phyloP scores from a whole-genome alignment of 768 basidiomycete genomes.

The Rhodosporidiobolus sp. region DNA sequence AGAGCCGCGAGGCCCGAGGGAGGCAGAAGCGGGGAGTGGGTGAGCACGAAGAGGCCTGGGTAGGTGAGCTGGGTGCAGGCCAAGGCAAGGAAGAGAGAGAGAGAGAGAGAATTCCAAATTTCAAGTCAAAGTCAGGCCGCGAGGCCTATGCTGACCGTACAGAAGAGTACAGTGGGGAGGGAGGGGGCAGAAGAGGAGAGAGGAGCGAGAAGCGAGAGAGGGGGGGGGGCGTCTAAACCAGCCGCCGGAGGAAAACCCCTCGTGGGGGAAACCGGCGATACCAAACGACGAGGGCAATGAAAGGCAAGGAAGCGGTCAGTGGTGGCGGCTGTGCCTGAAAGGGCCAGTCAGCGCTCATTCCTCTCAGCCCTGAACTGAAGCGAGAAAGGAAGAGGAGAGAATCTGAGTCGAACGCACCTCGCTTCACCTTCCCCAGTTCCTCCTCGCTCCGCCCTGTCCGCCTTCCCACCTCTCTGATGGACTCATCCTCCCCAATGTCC shows the following conservation, averaged over 20 bases:
- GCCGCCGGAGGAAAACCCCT: too few species aligned
- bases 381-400: not conserved
- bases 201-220: too few species aligned
- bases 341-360: not conserved
- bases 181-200: too few species aligned
- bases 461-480: constrained; percentile 26
- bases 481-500: constrained; percentile 34
- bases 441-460: constrained; percentile 54
- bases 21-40: constrained; percentile 50
- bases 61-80: constrained; percentile 83
- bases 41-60: constrained; percentile 77
- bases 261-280: too few species aligned
- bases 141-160: too few species aligned
- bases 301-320: constrained; percentile 61
- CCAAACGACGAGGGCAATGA: too few species aligned
- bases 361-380: too few species aligned
- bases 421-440: constrained; percentile 63
- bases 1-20: constrained; percentile 71
- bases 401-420: constrained; percentile 57
- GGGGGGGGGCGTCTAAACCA: too few species aligned
- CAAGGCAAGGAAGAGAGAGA: constrained; percentile 59
- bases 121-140: too few species aligned
- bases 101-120: too few species aligned
- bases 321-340: constrained; percentile 57
- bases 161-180: too few species aligned